These are phyloP conservation scores for Dictyostelium citrinum DNA, from an alignment of 78 protist genomes.

Conservation along the genomic window DNA sequence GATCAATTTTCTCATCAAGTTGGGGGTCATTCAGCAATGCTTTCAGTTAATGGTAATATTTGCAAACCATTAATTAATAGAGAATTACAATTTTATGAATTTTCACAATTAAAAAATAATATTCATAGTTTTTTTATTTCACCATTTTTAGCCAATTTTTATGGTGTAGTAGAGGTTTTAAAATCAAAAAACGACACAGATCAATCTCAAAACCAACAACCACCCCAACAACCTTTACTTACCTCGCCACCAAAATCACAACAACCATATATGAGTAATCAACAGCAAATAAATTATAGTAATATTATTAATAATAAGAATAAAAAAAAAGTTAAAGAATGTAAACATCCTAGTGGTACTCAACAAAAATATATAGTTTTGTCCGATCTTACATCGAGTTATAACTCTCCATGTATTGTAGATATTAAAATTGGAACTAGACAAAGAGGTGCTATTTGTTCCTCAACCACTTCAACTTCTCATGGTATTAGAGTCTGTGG, in stretches of 20 bases:
- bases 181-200: background rate
- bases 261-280: background rate
- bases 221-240: background rate
- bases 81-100: conserved; percentile 52
- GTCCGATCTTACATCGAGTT: conserved; percentile 29
- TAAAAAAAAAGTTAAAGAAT: conserved; percentile 11
- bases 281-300: background rate
- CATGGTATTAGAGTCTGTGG: conserved; percentile 72
- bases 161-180: conserved; percentile 21
- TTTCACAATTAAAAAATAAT: background rate
- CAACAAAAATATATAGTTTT: conserved; percentile 28
- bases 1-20: conserved; percentile 59
- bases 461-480: conserved; percentile 42
- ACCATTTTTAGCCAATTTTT: conserved; percentile 25
- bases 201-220: background rate
- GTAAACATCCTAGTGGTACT: conserved; percentile 39
- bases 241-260: background rate
- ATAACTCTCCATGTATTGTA: conserved; percentile 50
- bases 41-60: conserved; percentile 23
- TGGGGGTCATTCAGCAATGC: conserved; percentile 69
- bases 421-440: conserved; percentile 74
- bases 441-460: conserved; percentile 63
- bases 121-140: conserved; percentile 6
- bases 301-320: background rate
- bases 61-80: conserved; percentile 55